These are phyloP conservation scores for Vigna angularis DNA, from an alignment of 306 rosid species.

Conservation along the genomic window DNA sequence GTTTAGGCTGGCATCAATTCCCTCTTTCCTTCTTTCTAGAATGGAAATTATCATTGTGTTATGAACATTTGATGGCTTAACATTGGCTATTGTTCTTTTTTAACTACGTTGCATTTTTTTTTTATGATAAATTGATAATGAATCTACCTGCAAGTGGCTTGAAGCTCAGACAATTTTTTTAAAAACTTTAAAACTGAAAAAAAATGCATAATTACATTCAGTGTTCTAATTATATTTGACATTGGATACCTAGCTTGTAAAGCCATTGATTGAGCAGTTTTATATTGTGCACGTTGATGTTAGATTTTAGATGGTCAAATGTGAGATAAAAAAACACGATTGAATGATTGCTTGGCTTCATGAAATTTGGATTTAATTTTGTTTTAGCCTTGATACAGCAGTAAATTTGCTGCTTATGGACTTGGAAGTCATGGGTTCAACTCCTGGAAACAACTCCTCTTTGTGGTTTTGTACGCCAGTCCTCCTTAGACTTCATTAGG, in stretches of 20 bases:
- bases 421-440: background rate
- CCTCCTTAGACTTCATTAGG: background rate
- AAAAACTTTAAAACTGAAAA: background rate
- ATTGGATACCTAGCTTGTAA: background rate
- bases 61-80: constrained; percentile 10
- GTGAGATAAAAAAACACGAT: background rate
- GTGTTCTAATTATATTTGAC: background rate
- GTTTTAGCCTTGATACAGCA: background rate
- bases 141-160: background rate
- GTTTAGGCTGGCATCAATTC: background rate
- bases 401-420: background rate
- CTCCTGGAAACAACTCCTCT: background rate
- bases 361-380: constrained; percentile 1
- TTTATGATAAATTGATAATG: background rate
- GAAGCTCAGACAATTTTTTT: background rate
- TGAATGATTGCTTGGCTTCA: background rate
- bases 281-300: background rate
- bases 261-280: background rate
- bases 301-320: background rate
- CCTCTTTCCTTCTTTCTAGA: background rate
- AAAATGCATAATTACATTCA: background rate
- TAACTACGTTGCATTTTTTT: background rate
- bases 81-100: constrained; percentile 6
- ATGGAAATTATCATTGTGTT: constrained; percentile 5
- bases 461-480: background rate